Conservation (phyloP, 148 eudicot species). For the Tetragonia tetragonoides region DNA sequence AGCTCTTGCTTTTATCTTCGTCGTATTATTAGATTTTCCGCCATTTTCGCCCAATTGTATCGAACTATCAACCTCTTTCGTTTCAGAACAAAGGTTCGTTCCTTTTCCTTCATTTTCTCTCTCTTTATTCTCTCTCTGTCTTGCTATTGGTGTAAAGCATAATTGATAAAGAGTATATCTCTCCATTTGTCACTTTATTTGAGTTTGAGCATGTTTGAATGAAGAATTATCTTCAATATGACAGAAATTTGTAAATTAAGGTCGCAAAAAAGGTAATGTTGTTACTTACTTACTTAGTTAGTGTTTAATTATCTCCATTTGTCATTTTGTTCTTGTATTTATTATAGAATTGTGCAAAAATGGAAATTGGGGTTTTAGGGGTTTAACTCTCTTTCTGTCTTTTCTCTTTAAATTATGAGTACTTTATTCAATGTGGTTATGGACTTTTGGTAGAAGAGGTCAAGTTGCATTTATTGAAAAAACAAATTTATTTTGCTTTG, state of each 20-base stretch:
- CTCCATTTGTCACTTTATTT: no score
- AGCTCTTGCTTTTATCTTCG: neutral
- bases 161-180: no score
- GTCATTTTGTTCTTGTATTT: no score
- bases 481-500: neutral
- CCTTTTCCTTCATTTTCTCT: neutral
- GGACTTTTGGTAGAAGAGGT: neutral
- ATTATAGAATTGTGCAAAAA: neutral
- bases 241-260: no score
- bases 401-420: neutral
- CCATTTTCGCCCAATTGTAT: neutral
- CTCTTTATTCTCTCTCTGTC: neutral
- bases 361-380: neutral
- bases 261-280: no score
- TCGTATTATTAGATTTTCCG: neutral
- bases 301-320: no score
- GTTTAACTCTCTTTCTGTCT: neutral
- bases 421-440: neutral
- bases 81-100: neutral
- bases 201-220: no score
- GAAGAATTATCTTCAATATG: no score
- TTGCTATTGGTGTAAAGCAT: neutral
- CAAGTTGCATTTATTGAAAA: constrained; percentile 12
- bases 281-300: no score
- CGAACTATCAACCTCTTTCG: neutral